Percentiles rank a stretch among this genome's conserved stretches.
Conservation (phyloP, 2,329 filamentous ascomycete genomes). For the Phialophora tarda region DNA sequence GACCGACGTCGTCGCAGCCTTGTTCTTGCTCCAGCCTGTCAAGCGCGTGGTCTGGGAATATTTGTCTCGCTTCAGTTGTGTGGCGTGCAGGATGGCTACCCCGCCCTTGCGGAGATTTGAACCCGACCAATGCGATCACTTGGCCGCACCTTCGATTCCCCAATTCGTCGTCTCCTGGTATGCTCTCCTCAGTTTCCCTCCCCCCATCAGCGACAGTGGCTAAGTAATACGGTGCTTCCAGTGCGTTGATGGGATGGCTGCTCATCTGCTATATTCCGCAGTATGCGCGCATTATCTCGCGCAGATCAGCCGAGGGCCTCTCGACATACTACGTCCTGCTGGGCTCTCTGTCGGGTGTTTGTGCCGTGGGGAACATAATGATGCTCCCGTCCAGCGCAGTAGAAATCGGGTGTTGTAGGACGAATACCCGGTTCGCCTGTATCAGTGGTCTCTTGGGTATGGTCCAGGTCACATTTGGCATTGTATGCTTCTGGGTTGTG, state of each 20-base stretch:
- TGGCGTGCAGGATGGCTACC: slow-evolving; percentile 7
- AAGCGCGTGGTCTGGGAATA: background rate
- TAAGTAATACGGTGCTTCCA: background rate
- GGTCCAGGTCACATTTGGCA: slow-evolving; percentile 27
- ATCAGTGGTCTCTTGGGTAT: slow-evolving; percentile 27
- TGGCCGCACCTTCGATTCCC: slow-evolving; percentile 23
- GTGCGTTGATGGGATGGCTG: slow-evolving; percentile 28
- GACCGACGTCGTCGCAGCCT: background rate
- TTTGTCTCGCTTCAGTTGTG: background rate
- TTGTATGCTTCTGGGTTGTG: slow-evolving; percentile 28
- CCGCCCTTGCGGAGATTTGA: slow-evolving; percentile 12
- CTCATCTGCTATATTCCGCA: slow-evolving; percentile 30
- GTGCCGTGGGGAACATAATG: slow-evolving; percentile 30
- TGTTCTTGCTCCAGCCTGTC: background rate
- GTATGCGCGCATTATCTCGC: slow-evolving; percentile 24
- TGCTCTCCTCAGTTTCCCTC: background rate
- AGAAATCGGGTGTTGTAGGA: slow-evolving; percentile 27
- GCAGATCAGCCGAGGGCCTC: slow-evolving; percentile 26
- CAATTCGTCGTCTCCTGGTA: slow-evolving; percentile 28
- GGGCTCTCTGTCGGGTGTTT: slow-evolving; percentile 27
- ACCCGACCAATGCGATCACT: slow-evolving; percentile 22
- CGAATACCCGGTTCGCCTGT: slow-evolving; percentile 25
- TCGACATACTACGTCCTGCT: slow-evolving; percentile 29
- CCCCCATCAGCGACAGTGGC: background rate
- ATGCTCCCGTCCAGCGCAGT: slow-evolving; percentile 30